phyloP scores from a whole-genome alignment of 768 basidiomycete genomes.

The Wakefieldia striispora region DNA sequence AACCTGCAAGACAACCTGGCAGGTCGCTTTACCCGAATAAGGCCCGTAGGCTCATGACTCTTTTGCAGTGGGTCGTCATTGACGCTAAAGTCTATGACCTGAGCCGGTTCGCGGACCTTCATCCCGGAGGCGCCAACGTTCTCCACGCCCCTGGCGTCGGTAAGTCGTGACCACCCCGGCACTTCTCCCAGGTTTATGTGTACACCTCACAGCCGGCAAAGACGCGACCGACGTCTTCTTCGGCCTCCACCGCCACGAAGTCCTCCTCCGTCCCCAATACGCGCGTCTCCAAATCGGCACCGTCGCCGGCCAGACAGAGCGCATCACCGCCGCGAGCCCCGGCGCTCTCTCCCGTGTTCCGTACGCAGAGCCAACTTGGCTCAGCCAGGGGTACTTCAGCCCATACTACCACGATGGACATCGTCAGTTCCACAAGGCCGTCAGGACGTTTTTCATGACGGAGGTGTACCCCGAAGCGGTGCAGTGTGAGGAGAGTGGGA shows the following conservation, averaged over 20 bases:
- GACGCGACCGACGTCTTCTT: constrained; percentile 83
- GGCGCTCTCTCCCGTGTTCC: constrained; percentile 76
- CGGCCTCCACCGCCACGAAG: constrained; percentile 79
- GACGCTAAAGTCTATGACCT: constrained; percentile 83
- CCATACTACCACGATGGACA: constrained; percentile 82
- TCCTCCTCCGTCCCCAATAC: constrained; percentile 72
- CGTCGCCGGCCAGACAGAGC: constrained; percentile 54
- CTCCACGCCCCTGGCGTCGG: constrained; percentile 65
- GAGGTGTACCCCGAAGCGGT: constrained; percentile 74
- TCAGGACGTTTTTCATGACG: constrained; percentile 75
- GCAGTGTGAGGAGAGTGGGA: constrained; percentile 82
- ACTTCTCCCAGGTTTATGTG: too few species aligned
- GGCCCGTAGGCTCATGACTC: neutral
- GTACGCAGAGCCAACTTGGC: constrained; percentile 86
- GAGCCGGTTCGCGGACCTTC: constrained; percentile 75
- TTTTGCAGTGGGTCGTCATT: constrained; percentile 70
- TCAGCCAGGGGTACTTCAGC: constrained; percentile 60
- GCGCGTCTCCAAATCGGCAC: constrained; percentile 66
- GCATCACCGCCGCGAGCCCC: constrained; percentile 50
- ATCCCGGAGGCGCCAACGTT: constrained; percentile 82
- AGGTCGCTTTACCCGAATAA: constrained; percentile 21
- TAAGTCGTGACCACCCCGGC: constrained; percentile 32
- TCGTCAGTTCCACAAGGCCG: constrained; percentile 67
- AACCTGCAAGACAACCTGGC: constrained; percentile 84
- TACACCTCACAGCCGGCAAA: constrained; percentile 50